Base-by-base conservation (phyloP, 2,329 filamentous ascomycete species). In the Fusarium mexicanum region DNA sequence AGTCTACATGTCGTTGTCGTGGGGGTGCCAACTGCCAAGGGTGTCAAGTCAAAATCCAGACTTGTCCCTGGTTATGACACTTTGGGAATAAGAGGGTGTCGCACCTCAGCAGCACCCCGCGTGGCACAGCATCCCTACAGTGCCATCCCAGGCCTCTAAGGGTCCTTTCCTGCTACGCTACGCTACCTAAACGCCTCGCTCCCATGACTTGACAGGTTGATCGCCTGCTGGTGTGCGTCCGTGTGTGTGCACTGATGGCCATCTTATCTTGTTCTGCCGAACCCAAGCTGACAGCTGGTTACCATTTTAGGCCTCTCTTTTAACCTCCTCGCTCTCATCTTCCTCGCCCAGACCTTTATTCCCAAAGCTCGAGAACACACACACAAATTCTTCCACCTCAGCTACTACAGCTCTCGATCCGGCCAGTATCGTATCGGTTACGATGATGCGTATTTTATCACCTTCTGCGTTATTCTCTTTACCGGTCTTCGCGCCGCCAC, bases 351-450 rank as follows among this genome's bases (percentile, higher is more conserved):
- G 85, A 85, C 91, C 78, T 91, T 92, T 80, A 94, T 98, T 81
- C 95, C 96, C 59, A 92, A 92, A 78, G 91, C 95, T 55, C 91
- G 94, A 74, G 86, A 89, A 61, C 91, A 93, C 79, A 97, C 95
- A n/a, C 88, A 89, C 79, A 96, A 95, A 77, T 98, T 98, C 86
- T 95, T 97, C 84, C 89, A 91, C 64, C 89, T 98, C 67, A 95
- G 94, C 66, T 96, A 98, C 85, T 91, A 92, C 83, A 93, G 96
- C 80, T 84, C 90, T 1, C 80, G 85, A 13, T 90, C 91, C 2
- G 91, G 90, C 50, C 84, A 89, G 69, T 98, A 98, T 83, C 90
- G 89, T 53, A 89, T 92, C 75, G 96, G 96, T 70, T 88, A 87
- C 81, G 92, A 97, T 79, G 96, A 99, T 83, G 85, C 90, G 72